Conservation (phyloP, 208 protist genomes). For the Tritrichomonas musculus region DNA sequence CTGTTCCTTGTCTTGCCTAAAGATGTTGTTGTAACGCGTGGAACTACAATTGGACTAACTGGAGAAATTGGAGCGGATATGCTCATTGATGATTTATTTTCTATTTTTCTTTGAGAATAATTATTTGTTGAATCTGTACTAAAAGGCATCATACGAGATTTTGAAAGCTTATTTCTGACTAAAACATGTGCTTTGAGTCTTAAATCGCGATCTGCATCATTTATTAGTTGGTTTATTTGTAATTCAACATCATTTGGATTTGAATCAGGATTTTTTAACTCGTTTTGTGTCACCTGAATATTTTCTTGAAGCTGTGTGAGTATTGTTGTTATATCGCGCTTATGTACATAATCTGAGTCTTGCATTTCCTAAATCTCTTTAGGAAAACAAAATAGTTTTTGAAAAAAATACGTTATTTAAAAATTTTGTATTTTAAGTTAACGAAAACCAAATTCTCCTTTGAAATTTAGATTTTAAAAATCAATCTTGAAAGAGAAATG, state of each 20-base stretch:
- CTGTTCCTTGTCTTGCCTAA: too few species aligned
- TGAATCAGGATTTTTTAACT: too few species aligned
- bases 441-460: too few species aligned
- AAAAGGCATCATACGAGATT: neutral
- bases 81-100: too few species aligned
- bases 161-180: neutral
- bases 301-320: neutral
- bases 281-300: neutral
- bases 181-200: neutral
- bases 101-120: too few species aligned
- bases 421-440: too few species aligned
- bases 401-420: too few species aligned
- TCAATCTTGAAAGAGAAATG: too few species aligned
- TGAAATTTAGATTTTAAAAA: too few species aligned
- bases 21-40: neutral
- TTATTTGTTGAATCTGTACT: neutral
- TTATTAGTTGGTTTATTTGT: neutral
- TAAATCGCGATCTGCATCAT: neutral
- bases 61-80: too few species aligned
- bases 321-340: neutral
- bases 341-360: neutral
- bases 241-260: neutral
- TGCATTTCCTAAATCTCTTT: too few species aligned
- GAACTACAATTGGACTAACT: neutral
- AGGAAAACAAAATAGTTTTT: too few species aligned